Conservation (phyloP, 352 stramenopile species). For the Pythium monospermum region DNA sequence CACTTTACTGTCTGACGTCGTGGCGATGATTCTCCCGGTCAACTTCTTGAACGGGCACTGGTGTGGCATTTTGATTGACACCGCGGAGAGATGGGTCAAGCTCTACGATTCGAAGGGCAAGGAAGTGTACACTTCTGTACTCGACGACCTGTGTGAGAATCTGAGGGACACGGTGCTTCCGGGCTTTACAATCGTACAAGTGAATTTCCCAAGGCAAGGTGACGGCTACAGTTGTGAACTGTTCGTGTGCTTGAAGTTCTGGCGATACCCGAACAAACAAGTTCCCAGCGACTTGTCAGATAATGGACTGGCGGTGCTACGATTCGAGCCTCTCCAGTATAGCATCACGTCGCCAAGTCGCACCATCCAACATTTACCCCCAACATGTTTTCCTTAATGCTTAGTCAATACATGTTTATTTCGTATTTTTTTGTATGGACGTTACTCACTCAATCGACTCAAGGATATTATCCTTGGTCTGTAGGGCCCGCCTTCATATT, state of each 20-base stretch:
- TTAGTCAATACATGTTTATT: no score
- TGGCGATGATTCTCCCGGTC: background rate
- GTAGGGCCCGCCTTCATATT: no score
- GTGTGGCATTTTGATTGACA: background rate
- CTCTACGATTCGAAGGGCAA: background rate
- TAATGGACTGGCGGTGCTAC: background rate
- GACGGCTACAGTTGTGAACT: background rate
- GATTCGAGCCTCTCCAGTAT: background rate
- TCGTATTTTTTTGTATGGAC: no score
- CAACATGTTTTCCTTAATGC: no score
- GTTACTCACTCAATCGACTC: no score
- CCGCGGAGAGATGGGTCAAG: background rate
- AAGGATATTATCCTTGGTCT: no score
- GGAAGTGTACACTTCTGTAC: background rate
- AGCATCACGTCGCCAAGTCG: no score
- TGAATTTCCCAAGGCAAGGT: background rate
- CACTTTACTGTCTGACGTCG: background rate
- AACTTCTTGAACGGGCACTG: background rate
- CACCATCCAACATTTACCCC: no score
- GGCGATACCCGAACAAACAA: background rate
- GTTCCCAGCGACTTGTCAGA: background rate
- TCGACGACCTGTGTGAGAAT: background rate
- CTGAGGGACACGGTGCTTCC: background rate
- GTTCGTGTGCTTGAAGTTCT: background rate
- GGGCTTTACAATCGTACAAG: background rate